Conservation (phyloP, 352 stramenopile species). For the Phytophthora aleatoria region DNA sequence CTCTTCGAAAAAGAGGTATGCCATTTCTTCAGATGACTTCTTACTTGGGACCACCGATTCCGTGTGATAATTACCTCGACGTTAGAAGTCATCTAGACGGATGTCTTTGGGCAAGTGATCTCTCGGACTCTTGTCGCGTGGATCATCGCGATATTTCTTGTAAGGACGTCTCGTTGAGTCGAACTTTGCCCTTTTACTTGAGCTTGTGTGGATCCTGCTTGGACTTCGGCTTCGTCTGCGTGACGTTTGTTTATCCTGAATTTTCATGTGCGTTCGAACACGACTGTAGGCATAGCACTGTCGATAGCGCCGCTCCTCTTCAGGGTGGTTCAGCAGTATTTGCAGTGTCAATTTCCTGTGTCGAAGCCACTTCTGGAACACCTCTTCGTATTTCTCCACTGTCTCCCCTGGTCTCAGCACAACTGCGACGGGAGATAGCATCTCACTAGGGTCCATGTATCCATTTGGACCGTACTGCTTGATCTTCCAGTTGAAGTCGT, state of each 20-base stretch:
- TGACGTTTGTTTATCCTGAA: neutral
- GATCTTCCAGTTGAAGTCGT: neutral
- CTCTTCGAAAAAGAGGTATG: neutral
- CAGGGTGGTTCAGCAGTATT: neutral
- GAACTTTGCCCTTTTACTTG: neutral
- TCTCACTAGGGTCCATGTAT: neutral
- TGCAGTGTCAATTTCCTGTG: neutral
- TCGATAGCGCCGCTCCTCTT: neutral
- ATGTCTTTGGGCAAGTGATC: neutral
- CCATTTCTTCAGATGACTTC: neutral
- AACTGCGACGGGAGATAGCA: neutral
- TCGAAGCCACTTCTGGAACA: neutral
- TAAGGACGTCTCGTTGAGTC: neutral
- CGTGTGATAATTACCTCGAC: neutral
- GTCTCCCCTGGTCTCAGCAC: neutral
- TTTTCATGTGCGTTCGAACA: neutral
- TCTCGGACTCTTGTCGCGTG: neutral
- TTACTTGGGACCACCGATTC: neutral
- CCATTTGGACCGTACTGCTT: neutral
- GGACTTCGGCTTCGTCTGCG: neutral
- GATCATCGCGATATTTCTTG: neutral
- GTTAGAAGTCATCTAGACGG: neutral
- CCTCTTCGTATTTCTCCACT: neutral
- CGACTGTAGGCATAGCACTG: neutral
- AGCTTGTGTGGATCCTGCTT: neutral